Conservation (phyloP, 352 stramenopile species). For the Pythium biforme region DNA sequence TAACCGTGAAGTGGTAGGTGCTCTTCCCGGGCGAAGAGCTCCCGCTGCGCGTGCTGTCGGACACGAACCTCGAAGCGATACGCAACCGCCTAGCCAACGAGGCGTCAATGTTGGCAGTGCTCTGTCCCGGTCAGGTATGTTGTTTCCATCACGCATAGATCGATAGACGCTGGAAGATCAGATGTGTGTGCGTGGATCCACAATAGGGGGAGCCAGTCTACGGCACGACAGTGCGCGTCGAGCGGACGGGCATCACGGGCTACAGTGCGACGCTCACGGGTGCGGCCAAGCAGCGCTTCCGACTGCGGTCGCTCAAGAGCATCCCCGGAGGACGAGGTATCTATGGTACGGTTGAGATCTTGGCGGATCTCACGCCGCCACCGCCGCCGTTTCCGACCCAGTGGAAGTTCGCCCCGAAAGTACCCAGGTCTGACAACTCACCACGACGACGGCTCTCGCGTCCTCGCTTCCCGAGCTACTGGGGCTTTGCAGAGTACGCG, state of each 20-base stretch:
- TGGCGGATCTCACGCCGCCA: slow-evolving; percentile 42
- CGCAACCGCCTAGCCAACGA: slow-evolving; percentile 44
- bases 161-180: too few species aligned
- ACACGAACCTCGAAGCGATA: slow-evolving; percentile 48
- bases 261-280: slow-evolving; percentile 52
- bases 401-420: background rate
- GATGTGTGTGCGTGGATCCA: too few species aligned
- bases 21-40: slow-evolving; percentile 82
- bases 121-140: slow-evolving; percentile 48
- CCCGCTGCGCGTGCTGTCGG: slow-evolving; percentile 69
- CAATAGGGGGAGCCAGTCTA: slow-evolving; percentile 39
- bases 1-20: slow-evolving; percentile 36
- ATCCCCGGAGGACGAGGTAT: slow-evolving; percentile 18
- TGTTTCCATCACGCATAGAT: too few species aligned
- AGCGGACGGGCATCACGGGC: slow-evolving; percentile 52
- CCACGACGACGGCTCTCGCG: background rate
- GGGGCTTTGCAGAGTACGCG: slow-evolving; percentile 39
- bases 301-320: slow-evolving; percentile 33
- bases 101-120: slow-evolving; percentile 53
- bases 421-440: background rate
- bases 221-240: slow-evolving; percentile 69
- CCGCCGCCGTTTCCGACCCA: slow-evolving; percentile 38
- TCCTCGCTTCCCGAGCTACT: slow-evolving; percentile 49
- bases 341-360: slow-evolving; percentile 59
- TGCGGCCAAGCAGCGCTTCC: slow-evolving; percentile 66